These are phyloP conservation scores for Dactylonectria macrodidyma DNA, from an alignment of 2,329 filamentous ascomycete genomes.

Conservation along the genomic window DNA sequence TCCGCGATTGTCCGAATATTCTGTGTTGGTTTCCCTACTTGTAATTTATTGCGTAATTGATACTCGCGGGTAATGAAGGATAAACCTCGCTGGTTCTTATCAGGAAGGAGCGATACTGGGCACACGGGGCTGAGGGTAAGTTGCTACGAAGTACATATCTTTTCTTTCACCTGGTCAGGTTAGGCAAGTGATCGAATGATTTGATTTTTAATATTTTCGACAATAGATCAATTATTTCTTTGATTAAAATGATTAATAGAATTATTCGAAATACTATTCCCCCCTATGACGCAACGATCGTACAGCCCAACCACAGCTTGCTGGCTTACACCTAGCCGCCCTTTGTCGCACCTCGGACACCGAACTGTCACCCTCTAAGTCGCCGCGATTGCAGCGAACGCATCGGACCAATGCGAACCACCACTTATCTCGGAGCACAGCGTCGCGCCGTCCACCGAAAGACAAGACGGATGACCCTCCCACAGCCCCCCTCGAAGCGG, in stretches of 20 bases:
- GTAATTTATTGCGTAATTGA: background rate
- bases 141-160: background rate
- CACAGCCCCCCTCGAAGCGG: background rate
- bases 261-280: background rate
- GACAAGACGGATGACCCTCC: slow-evolving; percentile 8
- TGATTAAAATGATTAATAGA: slow-evolving; percentile 5
- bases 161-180: background rate
- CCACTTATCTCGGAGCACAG: slow-evolving; percentile 5
- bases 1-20: slow-evolving; percentile 5
- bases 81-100: background rate
- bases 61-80: background rate
- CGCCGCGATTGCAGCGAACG: background rate
- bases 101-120: background rate
- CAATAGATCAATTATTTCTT: slow-evolving; percentile 9
- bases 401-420: background rate
- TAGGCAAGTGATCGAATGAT: background rate
- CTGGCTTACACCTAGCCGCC: slow-evolving; percentile 23
- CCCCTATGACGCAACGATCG: background rate
- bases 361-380: slow-evolving; percentile 1
- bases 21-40: background rate
- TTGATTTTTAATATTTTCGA: background rate
- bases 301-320: background rate
- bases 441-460: background rate
- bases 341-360: slow-evolving; percentile 5
- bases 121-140: background rate